Conservation (phyloP, 805 yeast species). For the Kodamaea nitidulidarum region DNA sequence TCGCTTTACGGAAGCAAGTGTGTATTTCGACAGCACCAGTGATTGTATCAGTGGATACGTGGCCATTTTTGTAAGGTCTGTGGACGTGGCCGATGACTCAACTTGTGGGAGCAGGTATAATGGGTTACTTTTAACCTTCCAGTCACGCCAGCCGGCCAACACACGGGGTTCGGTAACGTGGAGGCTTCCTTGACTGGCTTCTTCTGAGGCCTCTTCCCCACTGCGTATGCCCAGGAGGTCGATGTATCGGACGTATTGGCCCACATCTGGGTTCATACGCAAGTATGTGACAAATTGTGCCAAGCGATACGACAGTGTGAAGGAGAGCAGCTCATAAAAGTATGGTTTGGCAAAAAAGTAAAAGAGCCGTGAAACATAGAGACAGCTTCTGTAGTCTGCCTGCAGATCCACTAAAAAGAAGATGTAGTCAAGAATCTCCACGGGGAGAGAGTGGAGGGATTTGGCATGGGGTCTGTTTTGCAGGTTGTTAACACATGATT, state of each 20-base stretch:
- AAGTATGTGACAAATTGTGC: constrained; percentile 75
- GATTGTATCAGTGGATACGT: not conserved
- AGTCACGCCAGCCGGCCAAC: constrained; percentile 87
- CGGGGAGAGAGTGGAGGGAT: constrained; percentile 34
- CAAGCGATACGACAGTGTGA: constrained; percentile 71
- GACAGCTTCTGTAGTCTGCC: constrained; percentile 35
- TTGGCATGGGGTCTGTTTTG: no score
- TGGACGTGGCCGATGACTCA: not conserved
- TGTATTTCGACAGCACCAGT: constrained; percentile 2
- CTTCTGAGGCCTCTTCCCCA: constrained; percentile 20
- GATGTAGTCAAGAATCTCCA: constrained; percentile 39
- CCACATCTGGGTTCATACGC: constrained; percentile 53
- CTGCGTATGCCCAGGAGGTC: constrained; percentile 52
- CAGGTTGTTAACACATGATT: not conserved
- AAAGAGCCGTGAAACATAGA: constrained; percentile 51
- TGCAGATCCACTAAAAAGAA: constrained; percentile 31
- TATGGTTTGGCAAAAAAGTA: constrained; percentile 49
- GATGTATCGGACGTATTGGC: constrained; percentile 49
- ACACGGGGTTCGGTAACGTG: constrained; percentile 23
- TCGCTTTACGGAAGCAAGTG: constrained; percentile 12
- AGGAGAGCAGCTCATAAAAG: constrained; percentile 50
- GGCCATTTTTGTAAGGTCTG: constrained; percentile 12
- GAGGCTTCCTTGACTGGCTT: not conserved
- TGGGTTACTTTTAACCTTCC: constrained; percentile 77
- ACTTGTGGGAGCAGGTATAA: constrained; percentile 34